A percentile compares a stretch with the other conserved stretches of the same genome.
Conservation (phyloP, 371 early-diverging fungal species). For the Mucor plumbeus region DNA sequence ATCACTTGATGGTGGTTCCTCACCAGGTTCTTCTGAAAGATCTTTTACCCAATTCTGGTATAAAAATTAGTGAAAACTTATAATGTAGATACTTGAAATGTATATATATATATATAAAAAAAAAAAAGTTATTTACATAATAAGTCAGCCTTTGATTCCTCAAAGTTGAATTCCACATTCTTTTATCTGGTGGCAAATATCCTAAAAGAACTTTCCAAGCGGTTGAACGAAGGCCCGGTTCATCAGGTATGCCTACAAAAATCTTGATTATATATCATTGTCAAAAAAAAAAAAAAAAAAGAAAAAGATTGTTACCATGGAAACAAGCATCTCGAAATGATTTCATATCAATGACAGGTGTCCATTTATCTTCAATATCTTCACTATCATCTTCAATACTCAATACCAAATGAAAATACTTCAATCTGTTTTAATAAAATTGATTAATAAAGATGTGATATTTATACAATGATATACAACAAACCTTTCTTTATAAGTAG, state of each 20-base stretch:
- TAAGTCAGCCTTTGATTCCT: slow-evolving; percentile 62
- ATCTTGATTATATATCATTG: neutral
- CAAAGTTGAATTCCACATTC: slow-evolving; percentile 64
- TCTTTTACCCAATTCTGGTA: slow-evolving; percentile 62
- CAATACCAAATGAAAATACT: slow-evolving; percentile 45
- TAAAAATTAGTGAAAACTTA: neutral
- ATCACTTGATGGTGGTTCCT: slow-evolving; percentile 48
- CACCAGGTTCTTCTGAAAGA: slow-evolving; percentile 56
- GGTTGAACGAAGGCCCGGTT: slow-evolving; percentile 66
- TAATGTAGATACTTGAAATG: neutral
- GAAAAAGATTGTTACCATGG: slow-evolving; percentile 36
- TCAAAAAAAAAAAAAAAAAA: neutral
- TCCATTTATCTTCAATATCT: slow-evolving; percentile 30
- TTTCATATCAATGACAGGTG: slow-evolving; percentile 55
- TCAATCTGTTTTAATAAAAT: slow-evolving; percentile 34
- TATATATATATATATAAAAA: neutral
- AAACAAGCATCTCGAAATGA: slow-evolving; percentile 58
- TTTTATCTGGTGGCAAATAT: slow-evolving; percentile 78
- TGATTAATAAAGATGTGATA: neutral
- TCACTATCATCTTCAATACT: slow-evolving; percentile 30
- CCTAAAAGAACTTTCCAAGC: slow-evolving; percentile 80
- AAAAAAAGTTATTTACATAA: slow-evolving; percentile 53
- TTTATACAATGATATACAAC: neutral
- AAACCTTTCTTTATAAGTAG: slow-evolving; percentile 51
- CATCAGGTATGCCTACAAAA: slow-evolving; percentile 74